Evolutionary conservation across 148 eudicot species (phyloP), one percentile per base, ranked within the genome.

Genomic region (Vaccinium vitisidaea): DNA sequence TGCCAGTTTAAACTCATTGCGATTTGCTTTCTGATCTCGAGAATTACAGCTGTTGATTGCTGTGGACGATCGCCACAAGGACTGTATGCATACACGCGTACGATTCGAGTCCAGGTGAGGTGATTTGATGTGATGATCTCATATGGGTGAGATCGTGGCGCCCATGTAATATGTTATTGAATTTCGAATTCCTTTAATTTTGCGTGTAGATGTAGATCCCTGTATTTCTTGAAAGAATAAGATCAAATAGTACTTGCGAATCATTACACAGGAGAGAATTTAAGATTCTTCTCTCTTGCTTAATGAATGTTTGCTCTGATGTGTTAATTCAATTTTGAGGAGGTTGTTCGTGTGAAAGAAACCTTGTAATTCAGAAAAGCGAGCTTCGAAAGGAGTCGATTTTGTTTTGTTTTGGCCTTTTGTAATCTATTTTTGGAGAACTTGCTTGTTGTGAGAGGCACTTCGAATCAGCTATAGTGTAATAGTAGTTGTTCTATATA

Each of bases 401-500:
- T 81, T 61, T 58, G 2, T 56, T 55, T 55, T 30, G 3, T 50
- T 25, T 18, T 19, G 15, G 13, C 46, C n/a, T 55, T 19, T 55
- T 30, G 21, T 59, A 12, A 61, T 59, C 9, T 61, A 52, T 77
- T 52, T 19, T 23, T 49, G 36, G 58, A 49, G 59, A 50, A 77
- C 58, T 50, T 77, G 43, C 58, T 78, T 78, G 63, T 78, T 25
- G 58, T 49, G 56, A 36, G 46, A 53, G 58, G 56, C 25, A 82
- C 75, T 82, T 82, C 18, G 46, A 1, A 69, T 82, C 84, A 0
- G 46, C 23, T 69, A 27, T 50, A 25, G 61, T 49, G 76, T 4
- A 16, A 50, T 21, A 69, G 61, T 82, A 43, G 27, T 69, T 82
- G 61, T 82, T 82, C 8, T 3, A 16, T 30, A 46, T 0, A 65